Conservation (phyloP, 441 rosid species). For the Pelargonium citronellum region DNA sequence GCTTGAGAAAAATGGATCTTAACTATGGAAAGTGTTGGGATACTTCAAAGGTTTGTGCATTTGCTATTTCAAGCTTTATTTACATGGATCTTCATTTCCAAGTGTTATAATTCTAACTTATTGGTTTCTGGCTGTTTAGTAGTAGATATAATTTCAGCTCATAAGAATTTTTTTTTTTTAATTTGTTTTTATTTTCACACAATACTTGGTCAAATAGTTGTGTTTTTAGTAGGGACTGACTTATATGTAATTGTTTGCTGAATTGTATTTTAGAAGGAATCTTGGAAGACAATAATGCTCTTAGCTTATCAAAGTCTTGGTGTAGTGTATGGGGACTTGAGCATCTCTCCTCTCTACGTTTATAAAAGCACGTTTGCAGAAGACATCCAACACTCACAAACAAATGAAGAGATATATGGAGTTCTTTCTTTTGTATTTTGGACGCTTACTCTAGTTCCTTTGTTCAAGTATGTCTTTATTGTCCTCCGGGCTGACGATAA, state of each 20-base stretch:
- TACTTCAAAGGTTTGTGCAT: conserved; percentile 56
- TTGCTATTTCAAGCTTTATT: conserved; percentile 18
- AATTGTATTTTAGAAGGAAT: conserved; percentile 54
- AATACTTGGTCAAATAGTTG: background rate
- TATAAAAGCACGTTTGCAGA: conserved; percentile 91
- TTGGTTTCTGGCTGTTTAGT: background rate
- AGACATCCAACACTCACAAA: conserved; percentile 73
- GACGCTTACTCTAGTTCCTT: conserved; percentile 85
- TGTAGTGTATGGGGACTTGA: conserved; percentile 92
- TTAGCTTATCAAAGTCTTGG: conserved; percentile 95
- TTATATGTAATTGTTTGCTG: conserved; percentile 14
- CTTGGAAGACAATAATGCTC: conserved; percentile 68
- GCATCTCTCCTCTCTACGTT: conserved; percentile 91
- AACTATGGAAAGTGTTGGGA: conserved; percentile 53
- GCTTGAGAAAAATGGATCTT: conserved; percentile 50
- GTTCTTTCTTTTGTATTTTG: conserved; percentile 91
- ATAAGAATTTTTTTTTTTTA: background rate
- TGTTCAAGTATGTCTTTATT: conserved; percentile 84
- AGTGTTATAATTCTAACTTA: background rate
- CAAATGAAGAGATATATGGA: conserved; percentile 86
- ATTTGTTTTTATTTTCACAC: background rate
- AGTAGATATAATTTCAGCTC: background rate
- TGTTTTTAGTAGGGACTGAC: background rate
- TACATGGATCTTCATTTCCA: conserved; percentile 15
- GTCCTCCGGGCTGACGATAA: conserved; percentile 92